A percentile compares a stretch with the other conserved stretches of the same genome.
Evolutionary conservation across 2,329 filamentous ascomycete species (phyloP).

Genomic region (Cyclaneusma minus): DNA sequence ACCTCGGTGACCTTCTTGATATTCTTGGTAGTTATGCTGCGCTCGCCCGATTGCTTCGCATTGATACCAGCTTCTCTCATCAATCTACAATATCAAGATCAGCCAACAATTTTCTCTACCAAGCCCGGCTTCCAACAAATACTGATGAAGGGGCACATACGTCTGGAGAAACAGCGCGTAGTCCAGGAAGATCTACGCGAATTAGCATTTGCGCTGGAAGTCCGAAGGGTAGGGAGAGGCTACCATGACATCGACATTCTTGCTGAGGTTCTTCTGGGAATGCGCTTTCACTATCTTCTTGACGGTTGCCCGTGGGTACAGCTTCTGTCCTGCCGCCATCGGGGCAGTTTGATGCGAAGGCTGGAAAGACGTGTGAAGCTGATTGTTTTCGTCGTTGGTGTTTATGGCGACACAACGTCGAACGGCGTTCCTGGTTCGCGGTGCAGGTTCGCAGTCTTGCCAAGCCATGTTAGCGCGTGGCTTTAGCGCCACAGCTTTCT

Average conservation of each 20-base stretch:
- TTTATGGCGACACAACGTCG: too few relatives aligned
- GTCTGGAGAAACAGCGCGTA: slow-evolving; percentile 68
- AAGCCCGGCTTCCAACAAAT: too few relatives aligned
- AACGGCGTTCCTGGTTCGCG: too few relatives aligned
- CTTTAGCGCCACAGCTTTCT: too few relatives aligned
- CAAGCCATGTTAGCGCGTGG: too few relatives aligned
- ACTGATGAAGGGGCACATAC: slow-evolving; percentile 21
- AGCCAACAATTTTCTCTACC: slow-evolving; percentile 2
- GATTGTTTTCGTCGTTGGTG: too few relatives aligned
- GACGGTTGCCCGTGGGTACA: slow-evolving; percentile 71
- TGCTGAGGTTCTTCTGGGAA: slow-evolving; percentile 63
- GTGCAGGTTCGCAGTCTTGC: too few relatives aligned
- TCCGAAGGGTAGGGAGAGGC: slow-evolving; percentile 2
- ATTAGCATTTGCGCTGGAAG: too few relatives aligned
- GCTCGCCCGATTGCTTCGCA: slow-evolving; percentile 59
- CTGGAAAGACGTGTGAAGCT: too few relatives aligned
- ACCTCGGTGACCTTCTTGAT: slow-evolving; percentile 67
- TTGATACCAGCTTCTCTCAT: slow-evolving; percentile 68
- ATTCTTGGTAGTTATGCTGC: slow-evolving; percentile 56
- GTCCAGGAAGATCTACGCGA: slow-evolving; percentile 62
- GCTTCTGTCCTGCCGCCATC: slow-evolving; percentile 41
- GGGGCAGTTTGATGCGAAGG: too few relatives aligned
- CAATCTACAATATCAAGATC: slow-evolving; percentile 31
- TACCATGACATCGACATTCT: slow-evolving; percentile 76
- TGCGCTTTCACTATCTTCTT: slow-evolving; percentile 87